Base-by-base conservation (phyloP, 352 stramenopile species). In the Pythium coloratum region DNA sequence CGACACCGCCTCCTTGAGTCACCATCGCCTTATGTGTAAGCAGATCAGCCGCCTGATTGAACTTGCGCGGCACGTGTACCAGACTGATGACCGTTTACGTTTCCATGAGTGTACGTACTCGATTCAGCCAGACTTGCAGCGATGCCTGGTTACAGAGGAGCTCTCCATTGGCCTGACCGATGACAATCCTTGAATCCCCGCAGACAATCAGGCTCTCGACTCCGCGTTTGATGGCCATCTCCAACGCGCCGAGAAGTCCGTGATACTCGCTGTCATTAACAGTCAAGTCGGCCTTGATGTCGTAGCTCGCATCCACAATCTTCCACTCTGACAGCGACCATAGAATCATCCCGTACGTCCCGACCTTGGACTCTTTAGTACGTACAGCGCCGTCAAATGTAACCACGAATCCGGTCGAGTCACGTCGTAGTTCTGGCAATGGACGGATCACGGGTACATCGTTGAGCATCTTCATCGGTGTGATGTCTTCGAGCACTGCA, bases 101-200 rank as follows among this genome's bases (percentile, higher is more conserved):
- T 0, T 20, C 18, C 2, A 18, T 26, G n/a, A n/a, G n/a, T n/a
- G n/a, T n/a, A n/a, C n/a, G n/a, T 16, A 28, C 55, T 18, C 13
- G 2, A 9, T 64, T 38, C 16, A 64, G 28, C 50, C 47, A 60
- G 0, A 60, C 47, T 30, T 40, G 13, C 26, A 69, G 50, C 0
- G 6, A 26, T 20, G 63, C 32, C 26, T 59, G 44, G 40, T 64
- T 12, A 24, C 63, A 69, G 0, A 33, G 20, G 0, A 69, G 34
- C 20, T 59, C 56, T 0, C 56, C 63, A 2, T 44, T 64, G 3
- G 60, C 55, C 44, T 69, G 63, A 0, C 55, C 46, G 1, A 69
- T 50, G 0, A 64, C 36, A 18, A 69, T 64, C 3, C 59, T 20
- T 1, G 69, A 76, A 54, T 76, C 59, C 14, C 69, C 69, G 34